A percentile compares a stretch with the other conserved stretches of the same genome.
phyloP scores from a whole-genome alignment of 2,329 filamentous ascomycete genomes.

The Chalaropsis ovoidea region DNA sequence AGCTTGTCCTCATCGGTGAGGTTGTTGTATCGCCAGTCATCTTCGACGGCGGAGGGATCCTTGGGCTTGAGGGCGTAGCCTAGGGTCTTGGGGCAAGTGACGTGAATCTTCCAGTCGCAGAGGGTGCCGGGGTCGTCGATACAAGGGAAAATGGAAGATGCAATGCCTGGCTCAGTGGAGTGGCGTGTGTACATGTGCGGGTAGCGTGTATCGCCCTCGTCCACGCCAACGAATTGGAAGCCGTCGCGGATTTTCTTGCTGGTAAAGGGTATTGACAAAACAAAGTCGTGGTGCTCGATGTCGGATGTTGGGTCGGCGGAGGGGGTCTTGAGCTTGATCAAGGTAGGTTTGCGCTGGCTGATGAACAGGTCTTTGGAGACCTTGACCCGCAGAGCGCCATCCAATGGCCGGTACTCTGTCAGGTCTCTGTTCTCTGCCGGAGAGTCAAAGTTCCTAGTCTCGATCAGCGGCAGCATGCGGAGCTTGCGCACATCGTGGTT shows the following conservation, averaged over 20 bases:
- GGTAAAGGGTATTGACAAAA: conserved; percentile 61
- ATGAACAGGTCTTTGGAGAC: conserved; percentile 26
- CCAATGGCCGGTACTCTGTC: conserved; percentile 46
- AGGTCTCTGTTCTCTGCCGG: conserved; percentile 46
- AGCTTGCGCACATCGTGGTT: conserved; percentile 67
- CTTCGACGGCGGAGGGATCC: conserved; percentile 30
- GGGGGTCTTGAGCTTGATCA: conserved; percentile 42
- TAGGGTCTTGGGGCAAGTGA: conserved; percentile 76
- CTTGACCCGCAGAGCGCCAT: conserved; percentile 41
- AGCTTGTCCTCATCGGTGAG: conserved; percentile 71
- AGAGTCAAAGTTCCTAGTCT: conserved; percentile 44
- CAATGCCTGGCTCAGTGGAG: conserved; percentile 63
- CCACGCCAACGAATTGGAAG: conserved; percentile 80
- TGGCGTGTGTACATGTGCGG: conserved; percentile 87
- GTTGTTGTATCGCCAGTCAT: conserved; percentile 29
- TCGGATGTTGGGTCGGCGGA: conserved; percentile 32
- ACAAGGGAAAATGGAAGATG: conserved; percentile 85
- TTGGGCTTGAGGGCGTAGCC: conserved; percentile 55
- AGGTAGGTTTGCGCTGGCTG: conserved; percentile 33
- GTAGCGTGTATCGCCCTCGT: conserved; percentile 68
- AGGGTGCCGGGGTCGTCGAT: conserved; percentile 74
- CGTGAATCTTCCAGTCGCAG: conserved; percentile 77
- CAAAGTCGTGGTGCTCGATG: conserved; percentile 35
- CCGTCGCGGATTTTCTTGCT: conserved; percentile 71
- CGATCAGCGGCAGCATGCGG: conserved; percentile 48